Evolutionary conservation across 2,329 filamentous ascomycete species (phyloP).

Genomic region (Tympanopsis confertula): DNA sequence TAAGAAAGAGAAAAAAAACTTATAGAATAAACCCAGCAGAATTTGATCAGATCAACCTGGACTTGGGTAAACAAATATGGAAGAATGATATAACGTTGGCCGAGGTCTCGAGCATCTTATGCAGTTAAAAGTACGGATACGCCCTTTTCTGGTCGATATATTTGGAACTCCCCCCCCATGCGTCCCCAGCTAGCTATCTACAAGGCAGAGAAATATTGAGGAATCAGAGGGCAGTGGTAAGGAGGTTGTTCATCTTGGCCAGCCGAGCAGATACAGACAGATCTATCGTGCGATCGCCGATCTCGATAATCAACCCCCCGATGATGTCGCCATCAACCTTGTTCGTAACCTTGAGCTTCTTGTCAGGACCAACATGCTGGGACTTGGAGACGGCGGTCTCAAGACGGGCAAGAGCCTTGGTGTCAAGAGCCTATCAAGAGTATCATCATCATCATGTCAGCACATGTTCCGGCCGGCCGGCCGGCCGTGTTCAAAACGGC

Average conservation of each 20-base stretch:
- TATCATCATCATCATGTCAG: constrained; percentile 6
- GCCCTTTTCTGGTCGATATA: no score
- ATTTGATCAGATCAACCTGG: no score
- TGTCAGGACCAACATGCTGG: constrained; percentile 68
- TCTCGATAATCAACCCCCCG: constrained; percentile 87
- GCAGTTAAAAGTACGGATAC: no score
- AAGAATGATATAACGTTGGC: no score
- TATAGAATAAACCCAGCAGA: no score
- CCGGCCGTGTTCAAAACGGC: background rate
- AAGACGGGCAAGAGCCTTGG: constrained; percentile 72
- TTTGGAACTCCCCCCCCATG: no score
- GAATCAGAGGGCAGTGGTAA: constrained; percentile 88
- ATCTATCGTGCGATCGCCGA: constrained; percentile 96
- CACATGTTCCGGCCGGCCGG: constrained; percentile 5
- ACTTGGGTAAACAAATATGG: no score
- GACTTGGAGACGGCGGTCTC: constrained; percentile 85
- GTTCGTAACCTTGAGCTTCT: constrained; percentile 96
- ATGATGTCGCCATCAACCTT: constrained; percentile 91
- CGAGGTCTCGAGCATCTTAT: no score
- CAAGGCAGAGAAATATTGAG: no score
- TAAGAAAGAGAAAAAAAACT: no score
- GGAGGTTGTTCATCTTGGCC: constrained; percentile 98
- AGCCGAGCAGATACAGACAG: constrained; percentile 90
- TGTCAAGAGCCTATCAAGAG: constrained; percentile 62
- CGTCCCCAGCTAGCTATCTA: no score